phyloP scores from a whole-genome alignment of 2,329 filamentous ascomycete species.

The Diaporthe sp. region DNA sequence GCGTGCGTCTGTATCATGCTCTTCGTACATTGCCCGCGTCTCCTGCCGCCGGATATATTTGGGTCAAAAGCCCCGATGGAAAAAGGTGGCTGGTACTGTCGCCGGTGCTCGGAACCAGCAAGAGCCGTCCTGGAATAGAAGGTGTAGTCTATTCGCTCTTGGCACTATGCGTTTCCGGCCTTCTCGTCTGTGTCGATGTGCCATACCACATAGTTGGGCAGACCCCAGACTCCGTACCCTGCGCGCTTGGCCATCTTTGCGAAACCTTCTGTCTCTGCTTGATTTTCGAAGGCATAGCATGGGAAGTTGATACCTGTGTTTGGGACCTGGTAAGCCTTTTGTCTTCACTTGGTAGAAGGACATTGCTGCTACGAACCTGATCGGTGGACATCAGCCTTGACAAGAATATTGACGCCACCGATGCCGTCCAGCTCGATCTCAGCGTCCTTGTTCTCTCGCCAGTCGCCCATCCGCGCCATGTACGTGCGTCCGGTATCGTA shows the following conservation, averaged over 20 bases:
- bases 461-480: conserved; percentile 93
- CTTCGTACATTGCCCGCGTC: conserved; percentile 43
- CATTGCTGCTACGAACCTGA: conserved; percentile 72
- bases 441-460: conserved; percentile 90
- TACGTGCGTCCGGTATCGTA: conserved; percentile 91
- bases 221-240: conserved; percentile 90
- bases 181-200: conserved; percentile 98
- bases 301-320: conserved; percentile 93
- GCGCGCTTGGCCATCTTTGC: conserved; percentile 98
- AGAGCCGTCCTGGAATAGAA: conserved; percentile 39
- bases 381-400: conserved; percentile 97
- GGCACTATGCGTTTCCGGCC: conserved; percentile 77
- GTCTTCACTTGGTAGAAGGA: neutral
- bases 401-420: conserved; percentile 96
- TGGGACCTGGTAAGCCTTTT: conserved; percentile 12
- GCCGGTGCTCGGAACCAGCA: conserved; percentile 17
- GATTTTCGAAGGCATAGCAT: conserved; percentile 96
- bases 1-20: conserved; percentile 41
- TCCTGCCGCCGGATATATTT: conserved; percentile 39
- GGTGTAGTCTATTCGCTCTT: neutral
- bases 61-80: conserved; percentile 33
- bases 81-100: conserved; percentile 27
- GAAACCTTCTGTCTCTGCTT: conserved; percentile 98
- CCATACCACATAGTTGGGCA: conserved; percentile 99
- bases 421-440: conserved; percentile 96